Base-by-base conservation (phyloP, 352 stramenopile species). In the Globisporangium acanthophoron region DNA sequence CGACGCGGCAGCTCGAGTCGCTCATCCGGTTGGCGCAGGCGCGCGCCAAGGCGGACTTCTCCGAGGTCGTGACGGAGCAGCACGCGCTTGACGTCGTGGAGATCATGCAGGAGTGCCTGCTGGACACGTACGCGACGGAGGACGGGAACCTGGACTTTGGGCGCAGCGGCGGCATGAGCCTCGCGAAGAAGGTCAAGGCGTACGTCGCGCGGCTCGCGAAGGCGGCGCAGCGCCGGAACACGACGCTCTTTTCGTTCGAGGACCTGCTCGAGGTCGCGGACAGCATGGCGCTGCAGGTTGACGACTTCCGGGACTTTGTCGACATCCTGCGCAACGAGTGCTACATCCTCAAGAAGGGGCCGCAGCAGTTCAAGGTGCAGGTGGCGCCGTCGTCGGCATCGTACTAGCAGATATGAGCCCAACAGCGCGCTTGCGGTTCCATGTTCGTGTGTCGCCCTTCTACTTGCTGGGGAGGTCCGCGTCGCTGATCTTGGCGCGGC, bases 81-180 rank as follows among this genome's bases (percentile, higher is more conserved):
- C 96, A 99, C 66, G 96, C 96, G 2, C 73, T 97, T 69, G 96
- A 99, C 74, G 96, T 99, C 18, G 90, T 99, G 8, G 90, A 98
- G 50, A 82, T 99, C 44, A 97, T 99, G 90, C 83, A 96, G 53
- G 88, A 97, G 59, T 97, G 85, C 52, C 63, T 98, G 21, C 73
- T 94, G 41, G 87, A 98, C 63, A 94, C 94, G 56, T 88, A 92
- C 65, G 87, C 70, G 15, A 93, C 96, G 24, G 92, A 97, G 52
- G 78, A 80, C 52, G 92, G 91, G 2, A 78, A 78, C 33, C 61
- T 98, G 48, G 92, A 98, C 62, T 93, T 94, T 58, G 73, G 80
- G 18, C 73, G 83, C 20, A 90, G 67, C 29, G 77, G 83, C 20
- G 73, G 72, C 54, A 84, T 88, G 76, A 89, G 72, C 66, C 58